Evolutionary conservation across 306 rosid species (phyloP), one percentile per base, ranked within the genome.

Genomic region (Hippophae gyantsensis): DNA sequence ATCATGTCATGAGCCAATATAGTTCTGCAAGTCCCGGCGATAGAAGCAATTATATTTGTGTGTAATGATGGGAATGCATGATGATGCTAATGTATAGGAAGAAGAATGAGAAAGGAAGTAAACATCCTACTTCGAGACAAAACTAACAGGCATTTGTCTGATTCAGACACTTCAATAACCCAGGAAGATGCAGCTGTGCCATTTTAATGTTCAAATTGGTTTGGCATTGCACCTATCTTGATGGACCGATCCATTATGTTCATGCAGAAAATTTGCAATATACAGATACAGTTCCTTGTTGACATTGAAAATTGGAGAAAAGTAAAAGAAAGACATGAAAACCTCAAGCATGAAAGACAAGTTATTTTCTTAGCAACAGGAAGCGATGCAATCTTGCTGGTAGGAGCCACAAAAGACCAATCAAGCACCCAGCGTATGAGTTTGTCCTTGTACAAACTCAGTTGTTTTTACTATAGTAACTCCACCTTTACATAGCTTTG

Each of bases 381-480:
- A 58, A 68, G 41, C 42, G 82, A 72, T 56, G 76, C 9, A 48
- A 65, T 72, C 63, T 76, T 81, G 73, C 77, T 80, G 40, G 48
- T 56, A 7, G 80, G 79, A n/a, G 96, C 77, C 60, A 81, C 70
- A 81, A 87, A 90, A 53, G 96, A 87, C 96, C 98, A 85, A 64
- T 96, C 96, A 66, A 90, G 74, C 56, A 92, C 96, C 96, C 98
- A 87, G 7, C 95, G 85, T 18, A 57, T 70, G 69, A 52, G 87
- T 90, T 69, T 81, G 81, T 45, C 96, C 95, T 74, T 90, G 98
- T 65, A 81, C 95, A 78, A 90, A 87, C 61, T 87, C 98, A 48
- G 92, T 87, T 60, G 96, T 85, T 83, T 81, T 90, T 57, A 87
- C 95, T 45, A 81, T 50, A 6, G 87, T 68, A 59, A 79, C 96